A percentile compares a stretch with the other conserved stretches of the same genome.
These are phyloP conservation scores for Cocos nucifera DNA, from an alignment of 176 grass and related monocot genomes.

Conservation along the genomic window DNA sequence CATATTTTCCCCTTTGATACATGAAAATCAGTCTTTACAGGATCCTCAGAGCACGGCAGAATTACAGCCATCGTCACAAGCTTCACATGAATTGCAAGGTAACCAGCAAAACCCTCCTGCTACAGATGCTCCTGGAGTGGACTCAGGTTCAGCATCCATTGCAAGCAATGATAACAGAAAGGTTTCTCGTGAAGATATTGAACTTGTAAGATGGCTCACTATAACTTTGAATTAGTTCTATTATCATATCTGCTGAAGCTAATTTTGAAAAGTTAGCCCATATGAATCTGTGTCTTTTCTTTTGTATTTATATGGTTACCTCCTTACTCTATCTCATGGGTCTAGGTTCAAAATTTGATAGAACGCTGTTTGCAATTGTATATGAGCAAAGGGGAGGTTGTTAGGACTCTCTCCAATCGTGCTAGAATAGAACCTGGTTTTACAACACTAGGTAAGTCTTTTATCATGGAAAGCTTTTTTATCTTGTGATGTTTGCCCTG, in stretches of 20 bases:
- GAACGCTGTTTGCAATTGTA: conserved; percentile 90
- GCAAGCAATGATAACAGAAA: conserved; percentile 77
- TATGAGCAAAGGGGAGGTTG: conserved; percentile 95
- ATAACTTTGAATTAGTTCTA: not conserved
- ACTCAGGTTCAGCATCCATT: conserved; percentile 48
- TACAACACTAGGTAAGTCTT: conserved; percentile 71
- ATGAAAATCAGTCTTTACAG: conserved; percentile 23
- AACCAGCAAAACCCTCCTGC: conserved; percentile 43
- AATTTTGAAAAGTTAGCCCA: no score
- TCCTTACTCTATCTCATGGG: not conserved
- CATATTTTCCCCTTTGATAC: conserved; percentile 1
- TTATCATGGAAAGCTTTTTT: not conserved
- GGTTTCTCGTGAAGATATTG: conserved; percentile 92
- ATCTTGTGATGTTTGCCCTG: no score
- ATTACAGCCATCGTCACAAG: conserved; percentile 45
- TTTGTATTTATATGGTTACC: no score
- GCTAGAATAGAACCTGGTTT: conserved; percentile 98
- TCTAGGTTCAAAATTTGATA: conserved; percentile 99
- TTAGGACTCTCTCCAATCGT: conserved; percentile 75
- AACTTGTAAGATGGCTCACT: conserved; percentile 47
- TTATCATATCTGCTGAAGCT: no score
- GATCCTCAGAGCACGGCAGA: conserved; percentile 73
- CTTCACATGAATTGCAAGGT: conserved; percentile 60
- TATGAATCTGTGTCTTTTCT: no score
- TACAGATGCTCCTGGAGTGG: conserved; percentile 53